Evolutionary conservation across 2,329 filamentous ascomycete genomes (phyloP), one percentile per base, ranked within the genome.

Genomic region (Cladosporium velox): DNA sequence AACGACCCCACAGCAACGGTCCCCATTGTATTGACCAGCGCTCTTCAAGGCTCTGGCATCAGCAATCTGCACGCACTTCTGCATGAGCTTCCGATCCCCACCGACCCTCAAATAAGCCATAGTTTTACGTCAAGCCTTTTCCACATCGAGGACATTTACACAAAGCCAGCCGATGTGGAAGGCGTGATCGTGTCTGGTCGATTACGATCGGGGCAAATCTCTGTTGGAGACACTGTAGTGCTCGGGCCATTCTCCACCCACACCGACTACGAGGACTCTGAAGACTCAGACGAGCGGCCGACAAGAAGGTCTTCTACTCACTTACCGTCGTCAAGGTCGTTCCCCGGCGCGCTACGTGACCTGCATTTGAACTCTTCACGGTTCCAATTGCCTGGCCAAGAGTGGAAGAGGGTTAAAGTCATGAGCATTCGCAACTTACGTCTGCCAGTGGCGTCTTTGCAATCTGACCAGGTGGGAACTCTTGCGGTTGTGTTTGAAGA

Each of bases 81-180:
- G 14, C 86, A 89, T 66, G 86, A 85, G 65, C 82, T 99, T 49
- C 93, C 93, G 0, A 83, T 94, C 26, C 89, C 76, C 1, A 35
- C 8, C 10, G 24, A 47, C 21, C 24, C 34, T 6, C 30, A 49
- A 14, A 38, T 38, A 41, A 47, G 21, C 11, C 55, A 35, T 10
- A 28, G 55, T 12, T 38, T 47, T 21, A 4, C 65, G 28, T 38
- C 26, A 1, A 60, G 51, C 30, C 80, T 97, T 1, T 98, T 98
- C 73, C 91, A 97, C 74, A 86, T 98, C 28, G 94, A 98, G 75
- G 94, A 97, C 71, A 88, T 93, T 1, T 98, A 96, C 77, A 91
- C 86, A 66, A 85, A 93, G 15, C 72, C 74, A 1, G 72, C 74
- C 6, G 74, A 74, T 67, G 70, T 68, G 7, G 67, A 70, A 41